Conservation (phyloP, 805 yeast species). For the Ogataea philodendri region DNA sequence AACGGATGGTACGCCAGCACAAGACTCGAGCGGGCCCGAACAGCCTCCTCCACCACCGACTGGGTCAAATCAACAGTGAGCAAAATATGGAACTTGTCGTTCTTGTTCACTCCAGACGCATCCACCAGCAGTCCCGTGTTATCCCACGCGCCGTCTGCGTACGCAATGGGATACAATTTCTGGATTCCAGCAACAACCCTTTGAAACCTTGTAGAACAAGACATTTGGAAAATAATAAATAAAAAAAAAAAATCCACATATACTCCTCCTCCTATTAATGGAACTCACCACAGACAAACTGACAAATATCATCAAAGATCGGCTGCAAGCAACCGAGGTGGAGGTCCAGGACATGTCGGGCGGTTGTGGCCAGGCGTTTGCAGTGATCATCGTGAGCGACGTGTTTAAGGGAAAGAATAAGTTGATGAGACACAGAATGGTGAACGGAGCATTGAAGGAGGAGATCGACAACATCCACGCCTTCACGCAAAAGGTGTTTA, state of each 20-base stretch:
- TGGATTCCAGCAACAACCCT: slow-evolving; percentile 55
- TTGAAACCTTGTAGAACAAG: slow-evolving; percentile 35
- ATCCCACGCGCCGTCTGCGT: slow-evolving; percentile 92
- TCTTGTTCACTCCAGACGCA: slow-evolving; percentile 33
- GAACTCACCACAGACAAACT: slow-evolving; percentile 38
- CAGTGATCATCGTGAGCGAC: slow-evolving; percentile 77
- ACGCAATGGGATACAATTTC: slow-evolving; percentile 70
- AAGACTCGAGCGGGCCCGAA: slow-evolving; percentile 49
- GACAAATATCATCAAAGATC: slow-evolving; percentile 47
- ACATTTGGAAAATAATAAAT: slow-evolving; percentile 7
- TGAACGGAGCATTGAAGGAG: slow-evolving; percentile 74
- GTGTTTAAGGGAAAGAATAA: slow-evolving; percentile 78
- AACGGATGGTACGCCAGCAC: slow-evolving; percentile 93
- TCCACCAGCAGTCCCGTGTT: slow-evolving; percentile 91
- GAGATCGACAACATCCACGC: slow-evolving; percentile 91
- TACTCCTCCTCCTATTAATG: slow-evolving; percentile 10
- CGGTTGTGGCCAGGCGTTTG: slow-evolving; percentile 98
- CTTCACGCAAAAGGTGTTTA: slow-evolving; percentile 87
- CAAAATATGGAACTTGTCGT: slow-evolving; percentile 40
- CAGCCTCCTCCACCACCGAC: slow-evolving; percentile 82
- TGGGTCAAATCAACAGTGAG: slow-evolving; percentile 84
- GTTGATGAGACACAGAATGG: slow-evolving; percentile 81
- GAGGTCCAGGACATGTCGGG: slow-evolving; percentile 80
- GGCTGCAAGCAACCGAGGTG: slow-evolving; percentile 62
- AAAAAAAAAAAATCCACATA: slow-evolving; percentile 1